Percentiles rank a stretch among this genome's conserved stretches.
Evolutionary conservation across 2,329 filamentous ascomycete genomes (phyloP).

Genomic region (Alternaria arborescens): DNA sequence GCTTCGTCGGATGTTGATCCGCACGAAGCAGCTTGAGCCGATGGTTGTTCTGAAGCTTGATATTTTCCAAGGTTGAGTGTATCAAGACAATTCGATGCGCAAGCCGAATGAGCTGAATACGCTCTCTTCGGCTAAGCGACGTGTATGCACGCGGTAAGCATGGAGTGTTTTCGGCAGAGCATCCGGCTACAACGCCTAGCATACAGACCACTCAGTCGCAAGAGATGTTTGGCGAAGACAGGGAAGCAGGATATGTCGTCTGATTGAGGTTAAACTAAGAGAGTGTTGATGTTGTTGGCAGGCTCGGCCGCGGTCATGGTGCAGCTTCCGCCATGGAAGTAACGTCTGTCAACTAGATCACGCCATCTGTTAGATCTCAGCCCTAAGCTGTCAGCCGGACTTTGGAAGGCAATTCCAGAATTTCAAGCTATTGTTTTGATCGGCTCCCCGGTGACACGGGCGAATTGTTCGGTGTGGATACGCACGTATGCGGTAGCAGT

Average conservation of each 20-base stretch:
- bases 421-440: not conserved
- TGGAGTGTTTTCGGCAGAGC: not conserved
- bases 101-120: not conserved
- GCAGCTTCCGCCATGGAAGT: not conserved
- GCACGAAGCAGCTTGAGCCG: slow-evolving; percentile 1
- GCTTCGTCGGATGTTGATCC: not conserved
- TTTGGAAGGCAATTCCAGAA: not conserved
- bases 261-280: not conserved
- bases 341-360: slow-evolving; percentile 1
- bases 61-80: not conserved
- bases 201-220: not conserved
- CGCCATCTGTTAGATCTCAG: not conserved
- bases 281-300: not conserved
- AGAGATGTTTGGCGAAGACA: not conserved
- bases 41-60: not conserved
- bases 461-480: not conserved
- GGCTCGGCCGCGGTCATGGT: slow-evolving; percentile 4
- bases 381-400: not conserved
- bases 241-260: not conserved
- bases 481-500: not conserved
- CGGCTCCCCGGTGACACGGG: not conserved
- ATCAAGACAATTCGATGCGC: not conserved
- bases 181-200: not conserved
- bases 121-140: not conserved
- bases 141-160: not conserved